These are phyloP conservation scores for Talaromyces sp. DNA, from an alignment of 2,329 filamentous ascomycete genomes.

Conservation along the genomic window DNA sequence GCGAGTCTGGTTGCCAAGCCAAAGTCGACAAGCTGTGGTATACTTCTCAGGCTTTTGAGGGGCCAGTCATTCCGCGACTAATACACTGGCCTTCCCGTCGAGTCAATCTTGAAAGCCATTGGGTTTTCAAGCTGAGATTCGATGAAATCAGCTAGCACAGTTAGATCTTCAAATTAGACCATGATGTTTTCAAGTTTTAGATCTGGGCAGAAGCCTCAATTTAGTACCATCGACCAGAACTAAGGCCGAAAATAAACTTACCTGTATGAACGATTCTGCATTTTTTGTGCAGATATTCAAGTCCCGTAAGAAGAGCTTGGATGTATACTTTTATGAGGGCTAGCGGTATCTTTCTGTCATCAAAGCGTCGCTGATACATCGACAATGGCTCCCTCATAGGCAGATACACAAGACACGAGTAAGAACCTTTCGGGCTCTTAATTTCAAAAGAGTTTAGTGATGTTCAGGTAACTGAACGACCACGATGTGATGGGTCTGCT, in stretches of 20 bases:
- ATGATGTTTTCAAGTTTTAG: neutral
- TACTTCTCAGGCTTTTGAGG: conserved; percentile 22
- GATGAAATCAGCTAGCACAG: neutral
- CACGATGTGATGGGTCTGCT: conserved; percentile 30
- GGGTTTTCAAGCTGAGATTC: neutral
- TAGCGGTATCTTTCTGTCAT: neutral
- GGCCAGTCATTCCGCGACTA: neutral
- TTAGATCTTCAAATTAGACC: neutral
- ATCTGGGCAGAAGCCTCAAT: neutral
- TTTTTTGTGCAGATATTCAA: neutral
- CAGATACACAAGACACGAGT: conserved; percentile 40
- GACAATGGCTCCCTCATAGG: conserved; percentile 47
- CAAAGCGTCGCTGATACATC: conserved; percentile 44
- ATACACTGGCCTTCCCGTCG: neutral
- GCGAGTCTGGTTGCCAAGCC: conserved; percentile 37
- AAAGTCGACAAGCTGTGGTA: conserved; percentile 40
- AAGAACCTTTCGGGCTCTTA: conserved; percentile 19
- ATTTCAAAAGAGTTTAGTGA: conserved; percentile 17
- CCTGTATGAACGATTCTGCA: neutral
- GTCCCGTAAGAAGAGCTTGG: neutral
- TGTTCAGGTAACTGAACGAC: conserved; percentile 27
- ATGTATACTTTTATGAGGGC: neutral
- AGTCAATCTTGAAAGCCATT: neutral
- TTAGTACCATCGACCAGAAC: neutral
- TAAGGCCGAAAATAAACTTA: neutral